phyloP scores from a whole-genome alignment of 169 alveolate species.

The Hepatocystis sp. region DNA sequence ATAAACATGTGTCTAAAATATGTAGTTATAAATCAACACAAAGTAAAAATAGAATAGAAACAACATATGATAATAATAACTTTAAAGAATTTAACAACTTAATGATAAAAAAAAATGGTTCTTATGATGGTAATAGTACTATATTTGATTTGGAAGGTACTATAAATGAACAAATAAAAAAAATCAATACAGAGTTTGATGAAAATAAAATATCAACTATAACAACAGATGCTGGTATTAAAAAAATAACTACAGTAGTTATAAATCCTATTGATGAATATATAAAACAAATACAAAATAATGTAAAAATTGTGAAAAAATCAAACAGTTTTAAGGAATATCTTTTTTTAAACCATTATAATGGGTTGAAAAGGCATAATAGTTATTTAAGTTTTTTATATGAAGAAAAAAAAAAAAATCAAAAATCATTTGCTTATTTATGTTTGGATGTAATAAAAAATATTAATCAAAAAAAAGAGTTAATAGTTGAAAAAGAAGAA shows the following conservation, averaged over 20 bases:
- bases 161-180: too few relatives aligned
- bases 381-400: neutral
- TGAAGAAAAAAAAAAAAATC: conserved; percentile 19
- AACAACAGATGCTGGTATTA: neutral
- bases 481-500: conserved; percentile 58
- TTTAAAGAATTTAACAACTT: too few relatives aligned
- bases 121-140: too few relatives aligned
- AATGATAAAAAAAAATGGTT: too few relatives aligned
- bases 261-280: conserved; percentile 12
- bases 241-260: neutral
- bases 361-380: conserved; percentile 19
- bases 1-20: neutral
- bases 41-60: neutral
- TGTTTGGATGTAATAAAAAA: conserved; percentile 39
- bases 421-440: conserved; percentile 6
- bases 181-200: neutral
- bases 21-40: neutral
- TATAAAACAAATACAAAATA: conserved; percentile 7
- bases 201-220: neutral
- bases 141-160: too few relatives aligned
- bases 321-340: conserved; percentile 26
- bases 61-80: too few relatives aligned
- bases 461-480: conserved; percentile 19
- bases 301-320: conserved; percentile 8
- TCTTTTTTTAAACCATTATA: conserved; percentile 11